These are phyloP conservation scores for Rhododendron kiyosumense DNA, from an alignment of 148 eudicot genomes.

Conservation along the genomic window DNA sequence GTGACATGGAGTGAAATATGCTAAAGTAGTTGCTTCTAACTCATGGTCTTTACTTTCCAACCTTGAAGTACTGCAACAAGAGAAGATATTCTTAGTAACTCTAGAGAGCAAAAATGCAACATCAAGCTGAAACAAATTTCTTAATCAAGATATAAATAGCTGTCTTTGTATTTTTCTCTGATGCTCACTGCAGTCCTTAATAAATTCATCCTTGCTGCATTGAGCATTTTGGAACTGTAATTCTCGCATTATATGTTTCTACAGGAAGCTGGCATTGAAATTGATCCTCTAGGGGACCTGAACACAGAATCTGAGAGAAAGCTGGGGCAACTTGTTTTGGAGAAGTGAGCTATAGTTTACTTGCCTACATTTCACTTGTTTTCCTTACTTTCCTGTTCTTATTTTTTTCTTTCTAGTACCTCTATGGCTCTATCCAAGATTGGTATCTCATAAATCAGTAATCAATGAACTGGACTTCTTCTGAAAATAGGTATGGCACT, in stretches of 20 bases:
- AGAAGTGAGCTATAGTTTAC: slow-evolving; percentile 45
- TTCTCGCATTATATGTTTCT: slow-evolving; percentile 6
- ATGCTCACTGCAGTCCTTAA: too few relatives aligned
- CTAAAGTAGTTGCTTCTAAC: not conserved
- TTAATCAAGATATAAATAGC: not conserved
- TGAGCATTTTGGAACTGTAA: not conserved
- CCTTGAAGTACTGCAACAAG: not conserved
- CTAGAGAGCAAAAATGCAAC: not conserved
- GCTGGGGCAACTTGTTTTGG: slow-evolving; percentile 77
- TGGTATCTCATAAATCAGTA: not conserved
- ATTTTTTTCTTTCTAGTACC: not conserved
- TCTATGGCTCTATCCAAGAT: not conserved
- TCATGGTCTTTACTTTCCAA: not conserved
- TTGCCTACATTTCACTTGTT: not conserved
- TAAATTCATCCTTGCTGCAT: too few relatives aligned
- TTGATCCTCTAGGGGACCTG: slow-evolving; percentile 84
- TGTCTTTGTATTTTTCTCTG: too few relatives aligned
- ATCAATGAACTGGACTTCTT: not conserved
- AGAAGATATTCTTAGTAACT: not conserved
- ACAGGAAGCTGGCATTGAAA: slow-evolving; percentile 87
- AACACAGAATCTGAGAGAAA: slow-evolving; percentile 79
- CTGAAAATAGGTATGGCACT: slow-evolving; percentile 65
- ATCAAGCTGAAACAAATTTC: not conserved
- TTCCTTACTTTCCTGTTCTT: not conserved
- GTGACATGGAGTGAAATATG: not conserved